Evolutionary conservation across 2,329 filamentous ascomycete genomes (phyloP).

Genomic region (Dendrostoma leiphaemia): DNA sequence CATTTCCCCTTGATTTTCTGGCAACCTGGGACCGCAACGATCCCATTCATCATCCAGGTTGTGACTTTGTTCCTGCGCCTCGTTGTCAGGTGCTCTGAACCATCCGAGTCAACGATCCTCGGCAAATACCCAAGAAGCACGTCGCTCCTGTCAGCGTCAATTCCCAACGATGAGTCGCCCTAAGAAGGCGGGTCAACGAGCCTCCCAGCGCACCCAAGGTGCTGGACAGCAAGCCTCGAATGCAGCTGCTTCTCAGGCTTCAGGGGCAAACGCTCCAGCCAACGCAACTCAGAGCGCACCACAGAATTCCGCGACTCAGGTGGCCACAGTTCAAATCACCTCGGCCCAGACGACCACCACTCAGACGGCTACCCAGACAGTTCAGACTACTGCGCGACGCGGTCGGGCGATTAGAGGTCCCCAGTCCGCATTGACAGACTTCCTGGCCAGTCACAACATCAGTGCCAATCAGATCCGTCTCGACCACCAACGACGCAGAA

Average conservation of each 20-base stretch:
- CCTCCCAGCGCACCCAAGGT: background rate
- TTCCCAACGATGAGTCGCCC: background rate
- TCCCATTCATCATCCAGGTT: background rate
- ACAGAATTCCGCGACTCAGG: background rate
- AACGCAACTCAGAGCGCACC: background rate
- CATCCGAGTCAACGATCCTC: too few relatives aligned
- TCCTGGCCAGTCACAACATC: constrained; percentile 67
- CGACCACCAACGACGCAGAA: constrained; percentile 47
- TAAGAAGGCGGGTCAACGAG: background rate
- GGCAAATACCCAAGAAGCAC: background rate
- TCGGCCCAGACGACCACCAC: background rate
- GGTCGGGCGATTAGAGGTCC: constrained; percentile 18
- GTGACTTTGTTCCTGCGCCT: too few relatives aligned
- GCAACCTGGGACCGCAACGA: background rate
- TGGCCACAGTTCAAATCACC: background rate
- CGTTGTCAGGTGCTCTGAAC: too few relatives aligned
- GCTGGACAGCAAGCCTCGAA: background rate
- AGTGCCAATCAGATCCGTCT: constrained; percentile 55
- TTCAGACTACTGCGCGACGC: background rate
- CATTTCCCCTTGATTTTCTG: background rate
- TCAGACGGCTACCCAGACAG: background rate
- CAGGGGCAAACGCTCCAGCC: background rate
- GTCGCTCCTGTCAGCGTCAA: background rate
- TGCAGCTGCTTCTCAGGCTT: background rate
- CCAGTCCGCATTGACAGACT: constrained; percentile 54